Evolutionary conservation across 371 early-diverging fungal genomes (phyloP).

Genomic region (Mortierella sp.): DNA sequence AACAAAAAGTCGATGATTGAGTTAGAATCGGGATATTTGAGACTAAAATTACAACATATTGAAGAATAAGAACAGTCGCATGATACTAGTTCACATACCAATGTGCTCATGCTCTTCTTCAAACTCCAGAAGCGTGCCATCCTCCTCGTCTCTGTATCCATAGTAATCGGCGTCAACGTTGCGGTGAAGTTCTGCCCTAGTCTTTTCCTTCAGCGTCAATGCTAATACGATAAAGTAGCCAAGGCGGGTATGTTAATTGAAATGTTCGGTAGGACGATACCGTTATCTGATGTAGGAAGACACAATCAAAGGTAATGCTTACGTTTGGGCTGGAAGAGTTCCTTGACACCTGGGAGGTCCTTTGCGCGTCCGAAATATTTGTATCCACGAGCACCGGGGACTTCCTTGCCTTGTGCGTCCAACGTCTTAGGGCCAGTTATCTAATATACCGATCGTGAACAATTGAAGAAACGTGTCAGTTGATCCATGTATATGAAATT

Average conservation of each 20-base stretch:
- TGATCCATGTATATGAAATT: not conserved
- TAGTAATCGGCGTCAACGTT: conserved; percentile 96
- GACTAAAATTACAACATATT: not conserved
- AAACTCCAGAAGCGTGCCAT: conserved; percentile 83
- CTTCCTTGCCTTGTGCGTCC: conserved; percentile 91
- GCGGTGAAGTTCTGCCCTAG: conserved; percentile 80
- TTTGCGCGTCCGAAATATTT: conserved; percentile 98
- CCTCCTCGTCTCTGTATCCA: conserved; percentile 96
- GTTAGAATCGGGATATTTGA: not conserved
- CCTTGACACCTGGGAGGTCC: conserved; percentile 95
- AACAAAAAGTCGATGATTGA: not conserved
- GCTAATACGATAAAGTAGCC: conserved; percentile 13
- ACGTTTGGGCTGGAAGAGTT: conserved; percentile 82
- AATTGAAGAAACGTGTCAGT: not conserved
- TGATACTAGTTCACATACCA: conserved; percentile 34
- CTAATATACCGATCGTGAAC: conserved; percentile 48
- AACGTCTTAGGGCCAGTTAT: conserved; percentile 82
- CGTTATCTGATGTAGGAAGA: not conserved
- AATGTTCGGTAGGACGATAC: not conserved
- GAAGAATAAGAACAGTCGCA: not conserved
- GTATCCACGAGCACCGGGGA: conserved; percentile 94
- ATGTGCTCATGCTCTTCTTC: conserved; percentile 74
- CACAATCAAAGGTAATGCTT: not conserved
- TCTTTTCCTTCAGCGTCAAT: conserved; percentile 61
- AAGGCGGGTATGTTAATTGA: not conserved